Evolutionary conservation across 768 basidiomycete genomes (phyloP).

Genomic region (Boletus pseudo-olivaceus): DNA sequence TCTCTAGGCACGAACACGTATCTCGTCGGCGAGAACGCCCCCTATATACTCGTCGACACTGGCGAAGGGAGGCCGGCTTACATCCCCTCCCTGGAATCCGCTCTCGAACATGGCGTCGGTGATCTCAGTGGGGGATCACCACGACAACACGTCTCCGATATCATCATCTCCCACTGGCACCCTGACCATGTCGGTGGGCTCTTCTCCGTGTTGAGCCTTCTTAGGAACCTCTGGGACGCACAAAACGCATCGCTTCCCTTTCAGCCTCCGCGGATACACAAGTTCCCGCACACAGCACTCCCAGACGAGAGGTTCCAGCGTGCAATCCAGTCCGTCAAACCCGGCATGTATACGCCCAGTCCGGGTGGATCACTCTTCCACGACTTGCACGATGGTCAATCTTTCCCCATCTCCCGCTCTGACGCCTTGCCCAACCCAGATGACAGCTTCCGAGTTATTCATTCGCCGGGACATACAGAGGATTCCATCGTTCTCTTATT

Average conservation of each 20-base stretch:
- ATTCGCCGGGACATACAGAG: constrained; percentile 87
- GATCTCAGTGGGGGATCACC: neutral
- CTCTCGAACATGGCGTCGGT: constrained; percentile 45
- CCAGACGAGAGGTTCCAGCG: constrained; percentile 33
- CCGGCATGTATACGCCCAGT: constrained; percentile 44
- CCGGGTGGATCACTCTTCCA: constrained; percentile 48
- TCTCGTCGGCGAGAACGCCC: constrained; percentile 64
- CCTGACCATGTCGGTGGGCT: constrained; percentile 82
- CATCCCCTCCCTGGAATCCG: constrained; percentile 58
- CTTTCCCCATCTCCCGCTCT: constrained; percentile 34
- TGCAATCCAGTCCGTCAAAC: constrained; percentile 36
- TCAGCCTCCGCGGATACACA: constrained; percentile 70
- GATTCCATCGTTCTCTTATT: constrained; percentile 81
- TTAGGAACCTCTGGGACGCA: constrained; percentile 60
- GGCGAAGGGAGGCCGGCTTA: constrained; percentile 73
- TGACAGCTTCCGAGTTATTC: constrained; percentile 55
- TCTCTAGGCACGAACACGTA: constrained; percentile 86
- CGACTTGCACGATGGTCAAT: constrained; percentile 55
- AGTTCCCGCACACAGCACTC: constrained; percentile 47
- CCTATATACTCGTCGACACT: constrained; percentile 80
- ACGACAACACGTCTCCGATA: constrained; percentile 65
- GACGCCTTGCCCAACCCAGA: constrained; percentile 1
- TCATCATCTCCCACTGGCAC: constrained; percentile 91
- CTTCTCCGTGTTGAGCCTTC: constrained; percentile 60
- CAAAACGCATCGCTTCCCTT: constrained; percentile 45